These are phyloP conservation scores for Tilletiopsis washingtonensis DNA, from an alignment of 1,284 basidiomycete species.

Conservation along the genomic window DNA sequence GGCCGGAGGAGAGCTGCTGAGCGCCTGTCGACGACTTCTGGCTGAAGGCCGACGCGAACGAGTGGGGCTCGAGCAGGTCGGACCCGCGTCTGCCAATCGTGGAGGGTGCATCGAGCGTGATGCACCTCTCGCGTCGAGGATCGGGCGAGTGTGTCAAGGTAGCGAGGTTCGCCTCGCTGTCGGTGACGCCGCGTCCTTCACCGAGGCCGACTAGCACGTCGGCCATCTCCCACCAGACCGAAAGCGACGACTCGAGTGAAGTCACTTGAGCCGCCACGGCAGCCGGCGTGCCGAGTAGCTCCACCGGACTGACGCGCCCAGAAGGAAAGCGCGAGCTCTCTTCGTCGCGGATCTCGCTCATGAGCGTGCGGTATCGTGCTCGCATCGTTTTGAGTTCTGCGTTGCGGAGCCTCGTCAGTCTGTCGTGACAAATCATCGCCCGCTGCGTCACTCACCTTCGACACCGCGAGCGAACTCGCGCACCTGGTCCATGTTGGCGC, in stretches of 20 bases:
- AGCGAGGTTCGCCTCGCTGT: constrained; percentile 17
- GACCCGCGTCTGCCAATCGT: too few relatives aligned
- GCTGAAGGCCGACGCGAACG: too few relatives aligned
- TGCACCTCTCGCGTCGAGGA: too few relatives aligned
- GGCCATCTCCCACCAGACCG: constrained; percentile 28
- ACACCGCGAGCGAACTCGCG: constrained; percentile 33
- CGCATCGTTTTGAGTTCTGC: constrained; percentile 25
- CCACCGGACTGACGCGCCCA: too few relatives aligned
- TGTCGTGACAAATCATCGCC: neutral
- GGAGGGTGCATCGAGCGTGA: too few relatives aligned
- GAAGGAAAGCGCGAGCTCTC: too few relatives aligned
- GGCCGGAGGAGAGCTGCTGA: constrained; percentile 1
- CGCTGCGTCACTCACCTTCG: constrained; percentile 13
- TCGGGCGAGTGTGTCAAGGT: too few relatives aligned
- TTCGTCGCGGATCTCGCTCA: too few relatives aligned
- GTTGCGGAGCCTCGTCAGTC: neutral
- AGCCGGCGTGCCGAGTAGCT: too few relatives aligned
- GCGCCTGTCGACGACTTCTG: neutral
- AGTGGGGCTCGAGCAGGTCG: too few relatives aligned
- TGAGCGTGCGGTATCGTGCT: constrained; percentile 9
- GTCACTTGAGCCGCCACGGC: neutral
- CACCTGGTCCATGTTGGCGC: constrained; percentile 24
- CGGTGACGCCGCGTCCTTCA: constrained; percentile 21
- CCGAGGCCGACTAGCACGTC: constrained; percentile 32
- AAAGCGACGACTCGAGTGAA: constrained; percentile 1